Conservation (phyloP, 441 rosid species). For the Geranium incanum region DNA sequence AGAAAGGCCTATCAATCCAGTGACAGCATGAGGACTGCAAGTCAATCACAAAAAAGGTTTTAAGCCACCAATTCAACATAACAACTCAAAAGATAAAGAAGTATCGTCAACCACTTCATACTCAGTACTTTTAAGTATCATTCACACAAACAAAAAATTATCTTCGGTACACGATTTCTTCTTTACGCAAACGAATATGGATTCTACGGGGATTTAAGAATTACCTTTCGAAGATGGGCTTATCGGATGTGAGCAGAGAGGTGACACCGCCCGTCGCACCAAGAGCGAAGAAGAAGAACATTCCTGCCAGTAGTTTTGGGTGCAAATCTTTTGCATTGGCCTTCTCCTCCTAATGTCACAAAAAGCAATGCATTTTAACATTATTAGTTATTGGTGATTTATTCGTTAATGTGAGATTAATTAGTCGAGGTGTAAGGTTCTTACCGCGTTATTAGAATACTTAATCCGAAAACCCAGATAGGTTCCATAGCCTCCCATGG, state of each 20-base stretch:
- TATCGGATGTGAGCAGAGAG: slow-evolving; percentile 75
- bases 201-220: too few relatives aligned
- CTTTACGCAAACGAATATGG: too few relatives aligned
- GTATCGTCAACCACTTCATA: too few relatives aligned
- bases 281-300: slow-evolving; percentile 84
- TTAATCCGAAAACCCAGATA: slow-evolving; percentile 77
- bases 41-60: not conserved
- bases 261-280: slow-evolving; percentile 93
- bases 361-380: not conserved
- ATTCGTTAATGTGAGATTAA: too few relatives aligned
- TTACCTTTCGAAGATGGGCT: slow-evolving; percentile 72
- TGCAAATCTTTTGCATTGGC: slow-evolving; percentile 86
- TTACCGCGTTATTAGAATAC: slow-evolving; percentile 65
- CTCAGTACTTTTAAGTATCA: too few relatives aligned
- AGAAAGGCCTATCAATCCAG: slow-evolving; percentile 64
- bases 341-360: slow-evolving; percentile 56
- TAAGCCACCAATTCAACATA: too few relatives aligned
- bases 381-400: not conserved
- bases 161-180: too few relatives aligned
- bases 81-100: too few relatives aligned
- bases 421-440: slow-evolving; percentile 2
- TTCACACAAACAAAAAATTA: too few relatives aligned
- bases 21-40: slow-evolving; percentile 82
- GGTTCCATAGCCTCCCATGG: slow-evolving; percentile 95
- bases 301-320: slow-evolving; percentile 80